Evolutionary conservation across 2,329 filamentous ascomycete species (phyloP).

Genomic region (Xylariaceae sp.): DNA sequence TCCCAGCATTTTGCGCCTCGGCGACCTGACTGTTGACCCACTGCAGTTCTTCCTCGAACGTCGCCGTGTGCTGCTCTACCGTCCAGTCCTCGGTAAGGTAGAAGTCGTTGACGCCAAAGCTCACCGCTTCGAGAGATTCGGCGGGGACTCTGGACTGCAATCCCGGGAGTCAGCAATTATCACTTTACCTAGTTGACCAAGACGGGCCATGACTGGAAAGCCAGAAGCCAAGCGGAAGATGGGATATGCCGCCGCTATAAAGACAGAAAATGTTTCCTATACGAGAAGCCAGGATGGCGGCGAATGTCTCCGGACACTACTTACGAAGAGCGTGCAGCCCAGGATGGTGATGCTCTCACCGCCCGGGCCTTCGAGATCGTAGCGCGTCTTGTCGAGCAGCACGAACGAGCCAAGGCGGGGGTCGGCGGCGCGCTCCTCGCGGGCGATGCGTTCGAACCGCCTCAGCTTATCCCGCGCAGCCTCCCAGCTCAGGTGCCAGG

Average conservation of each 20-base stretch:
- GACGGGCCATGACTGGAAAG: no score
- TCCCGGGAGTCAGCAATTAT: no score
- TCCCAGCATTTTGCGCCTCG: slow-evolving; percentile 15
- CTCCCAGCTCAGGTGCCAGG: slow-evolving; percentile 35
- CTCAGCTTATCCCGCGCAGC: slow-evolving; percentile 21
- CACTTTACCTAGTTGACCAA: no score
- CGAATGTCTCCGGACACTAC: no score
- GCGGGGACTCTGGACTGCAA: slow-evolving; percentile 37
- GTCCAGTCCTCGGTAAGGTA: slow-evolving; percentile 36
- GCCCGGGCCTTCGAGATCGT: slow-evolving; percentile 26
- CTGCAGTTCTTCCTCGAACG: slow-evolving; percentile 30
- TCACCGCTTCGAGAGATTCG: slow-evolving; percentile 29
- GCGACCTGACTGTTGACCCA: slow-evolving; percentile 35
- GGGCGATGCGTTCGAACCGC: slow-evolving; percentile 23
- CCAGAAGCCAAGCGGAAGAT: no score
- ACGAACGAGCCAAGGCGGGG: slow-evolving; percentile 29
- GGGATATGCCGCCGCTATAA: no score
- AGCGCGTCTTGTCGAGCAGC: slow-evolving; percentile 28
- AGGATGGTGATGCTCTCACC: slow-evolving; percentile 29
- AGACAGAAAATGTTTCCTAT: no score
- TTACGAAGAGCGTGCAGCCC: slow-evolving; percentile 43
- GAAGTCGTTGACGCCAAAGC: slow-evolving; percentile 43
- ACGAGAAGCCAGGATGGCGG: no score
- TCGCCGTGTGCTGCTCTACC: slow-evolving; percentile 27
- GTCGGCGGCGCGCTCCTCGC: slow-evolving; percentile 8